These are phyloP conservation scores for Colletotrichum paranaense DNA, from an alignment of 2,329 filamentous ascomycete genomes.

Conservation along the genomic window DNA sequence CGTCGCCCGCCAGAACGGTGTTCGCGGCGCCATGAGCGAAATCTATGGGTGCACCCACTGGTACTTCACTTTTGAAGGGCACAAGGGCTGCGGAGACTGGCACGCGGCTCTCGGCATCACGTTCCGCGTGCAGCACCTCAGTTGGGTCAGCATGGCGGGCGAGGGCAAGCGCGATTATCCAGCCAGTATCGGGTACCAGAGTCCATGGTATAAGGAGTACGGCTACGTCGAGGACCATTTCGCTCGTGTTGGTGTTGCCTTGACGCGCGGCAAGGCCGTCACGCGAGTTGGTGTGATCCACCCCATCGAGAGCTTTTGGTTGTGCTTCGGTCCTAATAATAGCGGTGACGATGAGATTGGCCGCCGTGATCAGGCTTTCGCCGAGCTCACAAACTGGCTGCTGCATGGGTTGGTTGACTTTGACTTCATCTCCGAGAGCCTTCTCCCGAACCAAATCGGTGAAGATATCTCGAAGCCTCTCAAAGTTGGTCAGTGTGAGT, in stretches of 20 bases:
- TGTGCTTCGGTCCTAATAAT: slow-evolving; percentile 43
- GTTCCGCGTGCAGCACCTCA: slow-evolving; percentile 45
- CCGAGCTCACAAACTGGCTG: slow-evolving; percentile 34
- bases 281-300: slow-evolving; percentile 45
- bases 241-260: slow-evolving; percentile 43
- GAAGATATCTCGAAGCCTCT: slow-evolving; percentile 29
- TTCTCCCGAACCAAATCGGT: slow-evolving; percentile 39
- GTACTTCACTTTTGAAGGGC: slow-evolving; percentile 46
- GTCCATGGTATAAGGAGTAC: slow-evolving; percentile 47
- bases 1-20: slow-evolving; percentile 44
- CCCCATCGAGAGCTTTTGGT: slow-evolving; percentile 48
- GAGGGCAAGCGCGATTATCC: slow-evolving; percentile 47
- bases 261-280: slow-evolving; percentile 44
- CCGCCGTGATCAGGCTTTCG: slow-evolving; percentile 41
- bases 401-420: slow-evolving; percentile 43
- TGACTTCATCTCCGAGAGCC: slow-evolving; percentile 46
- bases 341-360: slow-evolving; percentile 40
- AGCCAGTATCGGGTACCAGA: slow-evolving; percentile 46
- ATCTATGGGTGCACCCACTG: slow-evolving; percentile 46
- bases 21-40: slow-evolving; percentile 43
- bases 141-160: slow-evolving; percentile 47
- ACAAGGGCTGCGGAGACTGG: slow-evolving; percentile 48
- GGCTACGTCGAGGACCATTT: slow-evolving; percentile 45
- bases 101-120: slow-evolving; percentile 47
- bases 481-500: slow-evolving; percentile 43